A percentile compares a stretch with the other conserved stretches of the same genome.
phyloP scores from a whole-genome alignment of 495 filamentous ascomycete genomes.

The Apiosordaria backusii region DNA sequence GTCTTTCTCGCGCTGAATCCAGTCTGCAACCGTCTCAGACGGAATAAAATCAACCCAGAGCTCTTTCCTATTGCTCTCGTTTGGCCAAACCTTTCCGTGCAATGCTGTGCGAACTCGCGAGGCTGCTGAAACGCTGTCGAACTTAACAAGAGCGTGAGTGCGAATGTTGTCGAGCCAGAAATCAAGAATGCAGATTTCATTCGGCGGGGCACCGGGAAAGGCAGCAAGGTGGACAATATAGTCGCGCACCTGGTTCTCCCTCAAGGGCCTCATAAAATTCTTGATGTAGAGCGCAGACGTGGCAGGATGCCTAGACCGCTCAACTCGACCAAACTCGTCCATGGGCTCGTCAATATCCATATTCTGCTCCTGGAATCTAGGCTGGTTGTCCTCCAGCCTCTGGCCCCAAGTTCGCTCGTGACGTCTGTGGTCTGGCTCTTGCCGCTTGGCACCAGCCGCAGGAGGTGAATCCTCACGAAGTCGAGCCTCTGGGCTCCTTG shows the following conservation, averaged over 20 bases:
- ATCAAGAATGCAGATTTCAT: slow-evolving; percentile 54
- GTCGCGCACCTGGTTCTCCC: slow-evolving; percentile 55
- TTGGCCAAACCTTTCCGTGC: slow-evolving; percentile 79
- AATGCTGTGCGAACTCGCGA: slow-evolving; percentile 72
- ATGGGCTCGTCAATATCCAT: slow-evolving; percentile 10
- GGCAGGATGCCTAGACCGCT: slow-evolving; percentile 74
- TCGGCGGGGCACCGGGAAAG: slow-evolving; percentile 46
- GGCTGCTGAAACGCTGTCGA: slow-evolving; percentile 64
- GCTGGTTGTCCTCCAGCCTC: neutral
- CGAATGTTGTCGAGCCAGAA: slow-evolving; percentile 83
- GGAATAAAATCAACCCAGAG: slow-evolving; percentile 93
- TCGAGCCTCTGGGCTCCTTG: neutral
- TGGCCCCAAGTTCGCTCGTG: slow-evolving; percentile 1
- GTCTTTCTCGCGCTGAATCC: slow-evolving; percentile 65
- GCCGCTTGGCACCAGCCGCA: neutral
- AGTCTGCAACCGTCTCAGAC: slow-evolving; percentile 64
- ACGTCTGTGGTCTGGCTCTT: slow-evolving; percentile 28
- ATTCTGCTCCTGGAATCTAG: neutral
- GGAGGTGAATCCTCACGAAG: neutral
- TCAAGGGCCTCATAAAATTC: slow-evolving; percentile 84
- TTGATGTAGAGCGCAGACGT: slow-evolving; percentile 87
- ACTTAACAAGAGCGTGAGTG: slow-evolving; percentile 79
- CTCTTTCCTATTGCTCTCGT: slow-evolving; percentile 76
- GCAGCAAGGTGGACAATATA: slow-evolving; percentile 68
- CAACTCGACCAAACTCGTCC: slow-evolving; percentile 41